Percentiles rank a stretch among this genome's conserved stretches.
phyloP scores from a whole-genome alignment of 495 filamentous ascomycete genomes.

The Patellaria atrata region DNA sequence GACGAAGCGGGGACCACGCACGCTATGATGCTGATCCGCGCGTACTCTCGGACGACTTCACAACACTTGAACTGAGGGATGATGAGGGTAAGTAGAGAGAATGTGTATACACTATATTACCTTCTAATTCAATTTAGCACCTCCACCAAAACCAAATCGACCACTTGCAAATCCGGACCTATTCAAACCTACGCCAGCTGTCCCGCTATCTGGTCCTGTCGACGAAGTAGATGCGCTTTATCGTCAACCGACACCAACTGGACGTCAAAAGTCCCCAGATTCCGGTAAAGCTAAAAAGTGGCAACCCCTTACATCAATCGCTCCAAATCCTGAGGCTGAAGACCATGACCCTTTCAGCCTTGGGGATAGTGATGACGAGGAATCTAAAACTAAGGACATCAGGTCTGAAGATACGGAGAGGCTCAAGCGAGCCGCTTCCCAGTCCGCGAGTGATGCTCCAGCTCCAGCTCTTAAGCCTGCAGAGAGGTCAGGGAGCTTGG shows the following conservation, averaged over 20 bases:
- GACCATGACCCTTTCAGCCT: slow-evolving; percentile 95
- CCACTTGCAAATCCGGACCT: slow-evolving; percentile 66
- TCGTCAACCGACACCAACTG: slow-evolving; percentile 38
- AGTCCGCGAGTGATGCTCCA: too few relatives aligned
- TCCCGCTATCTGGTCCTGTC: slow-evolving; percentile 35
- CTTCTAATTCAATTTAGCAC: slow-evolving; percentile 14
- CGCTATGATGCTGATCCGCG: slow-evolving; percentile 94
- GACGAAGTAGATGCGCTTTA: slow-evolving; percentile 75
- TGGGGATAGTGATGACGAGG: slow-evolving; percentile 89
- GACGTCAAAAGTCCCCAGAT: slow-evolving; percentile 37
- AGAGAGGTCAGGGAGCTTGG: slow-evolving; percentile 25
- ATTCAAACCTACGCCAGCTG: slow-evolving; percentile 54
- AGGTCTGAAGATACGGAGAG: slow-evolving; percentile 52
- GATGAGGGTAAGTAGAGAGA: slow-evolving; percentile 43
- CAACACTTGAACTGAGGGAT: slow-evolving; percentile 67
- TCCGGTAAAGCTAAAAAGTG: slow-evolving; percentile 73
- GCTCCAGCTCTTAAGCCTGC: slow-evolving; percentile 27
- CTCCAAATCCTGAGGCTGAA: slow-evolving; percentile 63
- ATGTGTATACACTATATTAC: not conserved
- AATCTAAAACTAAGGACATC: slow-evolving; percentile 50
- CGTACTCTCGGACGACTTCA: slow-evolving; percentile 81
- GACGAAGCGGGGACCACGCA: slow-evolving; percentile 67
- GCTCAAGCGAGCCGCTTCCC: slow-evolving; percentile 55
- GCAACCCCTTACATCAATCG: slow-evolving; percentile 81
- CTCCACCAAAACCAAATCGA: slow-evolving; percentile 29